phyloP scores from a whole-genome alignment of 2,329 filamentous ascomycete species.

The Sporothrix schenckii region DNA sequence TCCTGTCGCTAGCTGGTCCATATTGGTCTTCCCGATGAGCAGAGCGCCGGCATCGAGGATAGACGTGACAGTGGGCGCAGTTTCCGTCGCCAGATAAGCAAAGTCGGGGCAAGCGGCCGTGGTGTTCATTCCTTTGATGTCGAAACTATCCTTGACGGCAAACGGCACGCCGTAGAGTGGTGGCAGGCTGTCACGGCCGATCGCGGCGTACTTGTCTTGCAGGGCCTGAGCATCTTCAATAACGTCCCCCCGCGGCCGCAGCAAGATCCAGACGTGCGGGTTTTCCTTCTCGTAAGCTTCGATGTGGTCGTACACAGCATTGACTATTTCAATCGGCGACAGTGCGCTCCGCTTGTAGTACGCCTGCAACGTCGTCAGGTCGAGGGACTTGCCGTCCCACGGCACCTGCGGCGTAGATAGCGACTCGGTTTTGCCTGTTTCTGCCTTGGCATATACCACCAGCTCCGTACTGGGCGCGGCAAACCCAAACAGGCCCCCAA shows the following conservation, averaged over 20 bases:
- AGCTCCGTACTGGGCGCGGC: slow-evolving; percentile 49
- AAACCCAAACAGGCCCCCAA: slow-evolving; percentile 57
- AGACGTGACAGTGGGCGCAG: slow-evolving; percentile 51
- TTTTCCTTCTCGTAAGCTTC: slow-evolving; percentile 53
- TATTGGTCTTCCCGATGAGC: slow-evolving; percentile 60
- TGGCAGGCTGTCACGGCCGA: slow-evolving; percentile 43
- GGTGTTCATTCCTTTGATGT: slow-evolving; percentile 54
- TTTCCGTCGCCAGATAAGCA: slow-evolving; percentile 50
- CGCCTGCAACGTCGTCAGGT: slow-evolving; percentile 29
- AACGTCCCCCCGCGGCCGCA: slow-evolving; percentile 46
- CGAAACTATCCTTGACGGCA: slow-evolving; percentile 61
- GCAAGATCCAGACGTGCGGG: slow-evolving; percentile 56
- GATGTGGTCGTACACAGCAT: slow-evolving; percentile 47
- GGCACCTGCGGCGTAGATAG: slow-evolving; percentile 26
- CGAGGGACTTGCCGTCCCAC: slow-evolving; percentile 24
- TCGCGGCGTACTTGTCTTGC: slow-evolving; percentile 45
- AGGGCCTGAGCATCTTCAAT: slow-evolving; percentile 49
- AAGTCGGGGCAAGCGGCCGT: slow-evolving; percentile 56
- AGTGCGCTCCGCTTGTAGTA: slow-evolving; percentile 27
- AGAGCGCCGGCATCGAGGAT: slow-evolving; percentile 56
- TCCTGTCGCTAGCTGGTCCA: slow-evolving; percentile 66
- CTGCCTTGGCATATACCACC: slow-evolving; percentile 36
- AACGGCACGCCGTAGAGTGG: slow-evolving; percentile 61
- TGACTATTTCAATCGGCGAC: slow-evolving; percentile 29
- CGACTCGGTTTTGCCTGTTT: slow-evolving; percentile 20